Base-by-base conservation (phyloP, 2,329 filamentous ascomycete genomes). In the Dothidotthia symphoricarpi region DNA sequence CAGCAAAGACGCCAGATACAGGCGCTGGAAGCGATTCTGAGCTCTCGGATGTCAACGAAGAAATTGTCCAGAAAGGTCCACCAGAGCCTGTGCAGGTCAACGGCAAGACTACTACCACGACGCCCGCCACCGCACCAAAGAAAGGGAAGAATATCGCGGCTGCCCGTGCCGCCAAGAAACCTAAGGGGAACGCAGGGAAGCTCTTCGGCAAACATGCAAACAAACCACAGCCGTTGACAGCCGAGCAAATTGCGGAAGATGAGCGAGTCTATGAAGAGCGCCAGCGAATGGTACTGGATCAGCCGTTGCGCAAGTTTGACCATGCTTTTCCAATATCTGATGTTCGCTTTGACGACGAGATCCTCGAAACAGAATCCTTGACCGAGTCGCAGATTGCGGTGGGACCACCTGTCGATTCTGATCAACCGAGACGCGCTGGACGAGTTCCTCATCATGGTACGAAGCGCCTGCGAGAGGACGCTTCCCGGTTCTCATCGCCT, bases 11-110 rank as follows among this genome's bases (percentile, higher is more conserved):
- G 16, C 59, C 61, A 17, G 55, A 60, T 16, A 51, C 49, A 30
- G 60, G 43, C 27, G 52, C 45, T 12, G 51, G 40, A 7, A 64
- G 57, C 30, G 63, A 66, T 43, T 66, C 63, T 27, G 64, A 64
- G 28, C 52, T 67, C 4, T 66, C 62, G 4, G 64, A 67, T 8
- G 61, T 66, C 29, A 63, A 67, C 24, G 64, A 67, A 44, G 63
- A 66, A 24, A 65, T 67, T 25, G 55, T 66, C 11, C 55, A 63
- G 30, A 61, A 61, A 32, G 59, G 57, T 2, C 59, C 61, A 7
- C 61, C 63, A 16, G 57, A 61, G 31, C 57, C 55, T 15, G 39
- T 50, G 17, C 49, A 55, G 16, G 40, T 39, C 11, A 63, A 63
- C 26, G 57, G 54, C 19, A 60, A 56, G 19, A 30, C 29, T 3